Evolutionary conservation across 164 flowering plant species (phyloP).

Genomic region (Akebia trifoliata): DNA sequence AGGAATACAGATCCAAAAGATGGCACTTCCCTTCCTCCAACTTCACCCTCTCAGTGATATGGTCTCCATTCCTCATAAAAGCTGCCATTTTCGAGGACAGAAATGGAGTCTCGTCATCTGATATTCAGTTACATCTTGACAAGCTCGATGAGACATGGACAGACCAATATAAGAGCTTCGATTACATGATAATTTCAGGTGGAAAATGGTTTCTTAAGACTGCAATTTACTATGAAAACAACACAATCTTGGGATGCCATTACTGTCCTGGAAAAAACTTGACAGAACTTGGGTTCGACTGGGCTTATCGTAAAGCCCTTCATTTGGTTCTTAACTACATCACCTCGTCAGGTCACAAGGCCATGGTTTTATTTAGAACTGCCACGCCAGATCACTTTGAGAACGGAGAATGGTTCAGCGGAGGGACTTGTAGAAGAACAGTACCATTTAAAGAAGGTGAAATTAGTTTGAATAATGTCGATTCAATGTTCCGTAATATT

Average conservation of each 20-base stretch:
- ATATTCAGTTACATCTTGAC: slow-evolving; percentile 62
- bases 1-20: slow-evolving; percentile 47
- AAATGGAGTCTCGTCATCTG: slow-evolving; percentile 71
- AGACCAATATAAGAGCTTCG: too few species aligned
- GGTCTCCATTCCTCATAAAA: slow-evolving; percentile 76
- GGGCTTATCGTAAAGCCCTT: slow-evolving; percentile 45
- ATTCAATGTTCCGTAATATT: slow-evolving; percentile 33
- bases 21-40: slow-evolving; percentile 68
- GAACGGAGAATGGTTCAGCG: slow-evolving; percentile 71
- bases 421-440: too few species aligned
- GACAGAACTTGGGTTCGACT: slow-evolving; percentile 59
- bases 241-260: slow-evolving; percentile 61
- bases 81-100: slow-evolving; percentile 66
- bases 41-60: slow-evolving; percentile 56
- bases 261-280: slow-evolving; percentile 50
- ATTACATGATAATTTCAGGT: too few species aligned
- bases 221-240: slow-evolving; percentile 62
- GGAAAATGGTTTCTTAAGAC: too few species aligned
- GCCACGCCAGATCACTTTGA: slow-evolving; percentile 83
- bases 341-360: slow-evolving; percentile 39
- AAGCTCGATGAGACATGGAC: slow-evolving; percentile 61
- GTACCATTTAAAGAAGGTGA: too few species aligned
- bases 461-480: too few species aligned
- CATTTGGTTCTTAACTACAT: slow-evolving; percentile 34
- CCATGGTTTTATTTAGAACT: slow-evolving; percentile 46